phyloP scores from a whole-genome alignment of 2,329 filamentous ascomycete genomes.

The Fusarium tanahbumbuense region DNA sequence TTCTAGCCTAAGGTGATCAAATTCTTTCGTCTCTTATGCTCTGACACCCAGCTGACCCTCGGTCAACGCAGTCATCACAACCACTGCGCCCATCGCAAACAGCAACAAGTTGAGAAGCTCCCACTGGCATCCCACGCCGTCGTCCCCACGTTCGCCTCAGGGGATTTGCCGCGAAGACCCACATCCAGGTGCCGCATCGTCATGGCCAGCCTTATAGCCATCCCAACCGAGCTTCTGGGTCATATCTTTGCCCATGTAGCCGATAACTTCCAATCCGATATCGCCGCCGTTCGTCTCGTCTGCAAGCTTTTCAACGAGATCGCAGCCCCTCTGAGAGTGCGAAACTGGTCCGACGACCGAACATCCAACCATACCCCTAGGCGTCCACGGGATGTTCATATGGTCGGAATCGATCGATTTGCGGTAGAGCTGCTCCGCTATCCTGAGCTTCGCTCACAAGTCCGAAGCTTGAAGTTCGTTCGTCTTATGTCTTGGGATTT shows the following conservation, averaged over 20 bases:
- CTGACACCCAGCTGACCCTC: not conserved
- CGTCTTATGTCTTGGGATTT: not conserved
- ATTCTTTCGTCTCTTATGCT: not conserved
- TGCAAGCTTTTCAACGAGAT: not conserved
- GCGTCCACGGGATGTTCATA: accelerated
- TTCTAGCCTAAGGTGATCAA: not conserved
- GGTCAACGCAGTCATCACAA: too few species aligned
- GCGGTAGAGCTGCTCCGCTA: not conserved
- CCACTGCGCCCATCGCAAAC: too few species aligned
- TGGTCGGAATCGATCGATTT: not conserved
- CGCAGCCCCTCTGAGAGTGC: not conserved
- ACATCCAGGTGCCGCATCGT: too few species aligned
- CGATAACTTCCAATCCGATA: not conserved
- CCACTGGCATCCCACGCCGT: too few species aligned
- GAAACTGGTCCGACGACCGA: too few species aligned
- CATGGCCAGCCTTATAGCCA: too few species aligned
- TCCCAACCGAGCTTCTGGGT: not conserved
- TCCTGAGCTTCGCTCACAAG: conserved; percentile 2
- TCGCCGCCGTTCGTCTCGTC: not conserved
- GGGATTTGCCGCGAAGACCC: too few species aligned
- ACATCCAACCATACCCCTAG: too few species aligned
- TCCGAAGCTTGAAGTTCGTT: not conserved
- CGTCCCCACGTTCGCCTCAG: too few species aligned
- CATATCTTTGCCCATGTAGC: not conserved
- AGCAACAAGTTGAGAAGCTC: too few species aligned